A percentile compares a stretch with the other conserved stretches of the same genome.
These are phyloP conservation scores for Bacidia rubella DNA, from an alignment of 495 filamentous ascomycete genomes.

Conservation along the genomic window DNA sequence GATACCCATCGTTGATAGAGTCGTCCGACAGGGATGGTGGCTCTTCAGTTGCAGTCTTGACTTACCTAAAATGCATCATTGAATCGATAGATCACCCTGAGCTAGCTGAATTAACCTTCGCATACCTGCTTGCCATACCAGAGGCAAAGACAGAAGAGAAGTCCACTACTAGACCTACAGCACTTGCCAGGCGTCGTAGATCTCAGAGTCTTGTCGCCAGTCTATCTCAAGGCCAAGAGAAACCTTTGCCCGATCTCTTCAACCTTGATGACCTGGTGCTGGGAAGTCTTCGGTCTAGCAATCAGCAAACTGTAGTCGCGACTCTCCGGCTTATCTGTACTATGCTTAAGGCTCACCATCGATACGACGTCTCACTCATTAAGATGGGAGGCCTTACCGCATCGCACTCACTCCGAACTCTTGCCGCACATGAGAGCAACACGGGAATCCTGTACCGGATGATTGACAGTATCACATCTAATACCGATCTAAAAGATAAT, in stretches of 20 bases:
- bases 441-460: conserved; percentile 59
- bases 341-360: conserved; percentile 75
- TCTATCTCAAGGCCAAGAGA: conserved; percentile 51
- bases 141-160: conserved; percentile 25
- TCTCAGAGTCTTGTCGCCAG: conserved; percentile 78
- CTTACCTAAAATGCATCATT: conserved; percentile 80
- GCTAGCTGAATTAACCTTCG: conserved; percentile 82
- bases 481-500: conserved; percentile 57
- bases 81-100: conserved; percentile 85
- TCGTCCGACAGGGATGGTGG: conserved; percentile 94
- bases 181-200: conserved; percentile 58
- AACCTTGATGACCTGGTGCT: conserved; percentile 86
- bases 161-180: conserved; percentile 41
- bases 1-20: conserved; percentile 89
- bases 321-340: conserved; percentile 75
- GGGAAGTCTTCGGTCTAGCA: conserved; percentile 68
- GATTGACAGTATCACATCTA: conserved; percentile 55
- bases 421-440: conserved; percentile 70
- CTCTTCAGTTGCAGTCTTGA: conserved; percentile 88
- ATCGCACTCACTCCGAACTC: conserved; percentile 46
- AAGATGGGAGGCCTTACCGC: conserved; percentile 48
- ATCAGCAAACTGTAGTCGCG: conserved; percentile 75
- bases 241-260: conserved; percentile 74
- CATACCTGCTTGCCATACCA: conserved; percentile 75
- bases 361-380: conserved; percentile 61